Percentiles rank a stretch among this genome's conserved stretches.
Evolutionary conservation across 306 rosid genomes (phyloP).

Genomic region (Vigna nakashimae): DNA sequence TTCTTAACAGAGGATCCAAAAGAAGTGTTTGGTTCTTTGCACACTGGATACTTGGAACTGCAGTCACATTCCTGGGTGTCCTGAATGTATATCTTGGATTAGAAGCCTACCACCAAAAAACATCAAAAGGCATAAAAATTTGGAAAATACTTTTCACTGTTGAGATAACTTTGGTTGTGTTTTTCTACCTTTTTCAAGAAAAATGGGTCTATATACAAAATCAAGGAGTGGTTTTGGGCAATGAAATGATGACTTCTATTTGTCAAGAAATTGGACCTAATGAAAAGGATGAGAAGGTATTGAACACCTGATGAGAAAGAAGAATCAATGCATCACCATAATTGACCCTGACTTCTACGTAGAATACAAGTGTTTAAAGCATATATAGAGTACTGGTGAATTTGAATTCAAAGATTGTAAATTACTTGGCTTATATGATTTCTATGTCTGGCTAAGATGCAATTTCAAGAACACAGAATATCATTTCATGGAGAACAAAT

Average conservation of each 20-base stretch:
- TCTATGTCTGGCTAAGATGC: neutral
- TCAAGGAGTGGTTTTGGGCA: slow-evolving; percentile 63
- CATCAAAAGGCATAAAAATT: slow-evolving; percentile 63
- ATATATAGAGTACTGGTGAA: slow-evolving; percentile 26
- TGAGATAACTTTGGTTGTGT: slow-evolving; percentile 61
- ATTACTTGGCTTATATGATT: neutral
- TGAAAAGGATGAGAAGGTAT: slow-evolving; percentile 55
- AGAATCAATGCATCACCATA: slow-evolving; percentile 12
- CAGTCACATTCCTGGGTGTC: slow-evolving; percentile 67
- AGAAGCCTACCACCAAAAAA: slow-evolving; percentile 75
- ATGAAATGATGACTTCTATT: slow-evolving; percentile 41
- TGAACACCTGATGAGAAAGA: slow-evolving; percentile 59
- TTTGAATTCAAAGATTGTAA: slow-evolving; percentile 32
- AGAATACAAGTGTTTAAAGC: slow-evolving; percentile 35
- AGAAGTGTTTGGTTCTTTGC: slow-evolving; percentile 76
- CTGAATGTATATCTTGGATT: slow-evolving; percentile 77
- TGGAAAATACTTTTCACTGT: slow-evolving; percentile 78
- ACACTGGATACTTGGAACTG: slow-evolving; percentile 85
- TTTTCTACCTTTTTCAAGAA: slow-evolving; percentile 91
- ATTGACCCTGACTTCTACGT: slow-evolving; percentile 21
- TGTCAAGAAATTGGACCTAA: slow-evolving; percentile 41
- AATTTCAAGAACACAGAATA: slow-evolving; percentile 21
- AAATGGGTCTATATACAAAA: slow-evolving; percentile 74
- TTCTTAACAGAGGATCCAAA: slow-evolving; percentile 67
- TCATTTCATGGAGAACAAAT: slow-evolving; percentile 1